Conservation (phyloP, 371 early-diverging fungal genomes). For the Coemansia sp. region DNA sequence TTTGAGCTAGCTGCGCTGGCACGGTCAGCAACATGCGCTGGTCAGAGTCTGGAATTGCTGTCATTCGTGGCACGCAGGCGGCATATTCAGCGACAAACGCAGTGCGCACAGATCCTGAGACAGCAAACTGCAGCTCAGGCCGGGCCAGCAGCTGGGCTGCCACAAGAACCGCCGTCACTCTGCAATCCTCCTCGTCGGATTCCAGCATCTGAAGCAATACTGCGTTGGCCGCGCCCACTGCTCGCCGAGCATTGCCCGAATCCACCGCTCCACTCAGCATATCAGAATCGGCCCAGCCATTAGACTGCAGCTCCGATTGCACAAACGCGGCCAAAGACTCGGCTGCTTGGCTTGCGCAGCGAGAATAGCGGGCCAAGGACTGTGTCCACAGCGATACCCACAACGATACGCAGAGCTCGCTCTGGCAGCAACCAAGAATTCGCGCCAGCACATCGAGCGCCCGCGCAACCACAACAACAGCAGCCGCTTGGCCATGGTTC, state of each 20-base stretch:
- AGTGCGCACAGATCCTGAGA: neutral
- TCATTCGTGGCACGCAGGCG: neutral
- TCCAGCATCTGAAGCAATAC: conserved; percentile 14
- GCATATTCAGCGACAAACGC: neutral
- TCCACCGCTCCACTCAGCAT: neutral
- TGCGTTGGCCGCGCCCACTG: conserved; percentile 1
- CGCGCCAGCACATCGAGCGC: neutral
- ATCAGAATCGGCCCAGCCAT: neutral
- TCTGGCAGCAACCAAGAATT: neutral
- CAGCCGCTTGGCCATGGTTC: neutral
- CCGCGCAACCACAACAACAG: neutral
- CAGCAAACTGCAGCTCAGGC: neutral
- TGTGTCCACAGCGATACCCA: conserved; percentile 35
- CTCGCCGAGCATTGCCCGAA: too few species aligned
- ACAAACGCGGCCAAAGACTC: conserved; percentile 5
- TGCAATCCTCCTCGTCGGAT: neutral
- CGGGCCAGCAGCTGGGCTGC: neutral
- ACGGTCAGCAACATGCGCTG: neutral
- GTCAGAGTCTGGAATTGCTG: neutral
- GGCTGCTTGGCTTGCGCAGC: neutral
- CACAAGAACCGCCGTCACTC: neutral
- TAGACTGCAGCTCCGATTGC: too few species aligned
- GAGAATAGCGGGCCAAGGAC: conserved; percentile 2
- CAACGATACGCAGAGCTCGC: neutral
- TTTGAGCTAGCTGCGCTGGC: neutral